Percentiles rank a stretch among this genome's conserved stretches.
These are phyloP conservation scores for Epichloe sp. DNA, from an alignment of 2,329 filamentous ascomycete species.

Conservation along the genomic window DNA sequence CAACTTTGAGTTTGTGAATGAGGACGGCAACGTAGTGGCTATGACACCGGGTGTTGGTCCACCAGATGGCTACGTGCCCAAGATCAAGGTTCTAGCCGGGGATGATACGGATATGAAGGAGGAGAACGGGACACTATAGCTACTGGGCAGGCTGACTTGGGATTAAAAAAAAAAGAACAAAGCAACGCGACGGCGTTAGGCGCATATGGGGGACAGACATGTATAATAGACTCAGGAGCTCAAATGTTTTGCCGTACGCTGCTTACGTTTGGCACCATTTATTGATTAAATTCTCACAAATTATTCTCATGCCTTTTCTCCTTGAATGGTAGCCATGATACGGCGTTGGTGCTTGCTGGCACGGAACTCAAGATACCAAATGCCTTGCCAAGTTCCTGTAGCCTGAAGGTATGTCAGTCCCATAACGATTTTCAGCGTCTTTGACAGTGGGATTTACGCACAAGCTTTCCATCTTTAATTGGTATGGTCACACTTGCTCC, in stretches of 20 bases:
- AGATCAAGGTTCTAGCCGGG: slow-evolving; percentile 52
- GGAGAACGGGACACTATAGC: slow-evolving; percentile 25
- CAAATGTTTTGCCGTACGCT: neutral
- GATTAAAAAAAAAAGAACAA: slow-evolving; percentile 11
- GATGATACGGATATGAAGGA: slow-evolving; percentile 50
- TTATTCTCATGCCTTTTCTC: slow-evolving; percentile 47
- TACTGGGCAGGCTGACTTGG: slow-evolving; percentile 10
- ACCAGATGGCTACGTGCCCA: slow-evolving; percentile 45
- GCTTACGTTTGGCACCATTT: neutral
- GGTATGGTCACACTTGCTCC: slow-evolving; percentile 85
- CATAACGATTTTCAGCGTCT: neutral
- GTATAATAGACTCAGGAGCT: slow-evolving; percentile 6
- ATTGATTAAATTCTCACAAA: neutral
- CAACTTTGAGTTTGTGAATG: slow-evolving; percentile 96
- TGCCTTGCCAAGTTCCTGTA: slow-evolving; percentile 67
- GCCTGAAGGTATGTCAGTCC: slow-evolving; percentile 23
- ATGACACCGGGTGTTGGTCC: slow-evolving; percentile 60
- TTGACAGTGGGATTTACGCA: slow-evolving; percentile 19
- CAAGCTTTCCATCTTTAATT: slow-evolving; percentile 72
- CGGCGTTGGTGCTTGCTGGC: slow-evolving; percentile 61
- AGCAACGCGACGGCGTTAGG: slow-evolving; percentile 22
- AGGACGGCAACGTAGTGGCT: slow-evolving; percentile 76
- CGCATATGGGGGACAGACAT: slow-evolving; percentile 11
- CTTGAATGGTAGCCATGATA: slow-evolving; percentile 88
- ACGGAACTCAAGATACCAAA: slow-evolving; percentile 91